phyloP scores from a whole-genome alignment of 805 yeast genomes.

The Ogataea zsoltii region DNA sequence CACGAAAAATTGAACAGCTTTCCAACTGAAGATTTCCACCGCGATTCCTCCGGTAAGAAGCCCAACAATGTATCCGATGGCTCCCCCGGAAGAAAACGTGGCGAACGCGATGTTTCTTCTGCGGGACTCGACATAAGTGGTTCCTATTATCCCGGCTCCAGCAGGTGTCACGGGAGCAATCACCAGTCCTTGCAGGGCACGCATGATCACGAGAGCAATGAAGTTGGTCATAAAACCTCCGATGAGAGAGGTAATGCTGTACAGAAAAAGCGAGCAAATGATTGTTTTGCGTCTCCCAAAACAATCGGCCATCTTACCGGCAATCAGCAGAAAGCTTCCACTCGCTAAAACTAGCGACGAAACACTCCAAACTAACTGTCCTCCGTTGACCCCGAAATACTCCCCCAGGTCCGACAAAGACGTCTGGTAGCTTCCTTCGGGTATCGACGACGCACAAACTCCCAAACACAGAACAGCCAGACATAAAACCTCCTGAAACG shows the following conservation, averaged over 20 bases:
- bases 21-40: constrained; percentile 37
- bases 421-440: constrained; percentile 36
- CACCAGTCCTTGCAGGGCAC: constrained; percentile 41
- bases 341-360: constrained; percentile 37
- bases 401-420: constrained; percentile 34
- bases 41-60: constrained; percentile 42
- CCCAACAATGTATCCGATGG: constrained; percentile 42
- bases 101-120: constrained; percentile 40
- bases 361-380: constrained; percentile 40
- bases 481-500: constrained; percentile 33
- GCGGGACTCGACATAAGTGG: constrained; percentile 32
- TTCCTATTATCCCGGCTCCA: constrained; percentile 42
- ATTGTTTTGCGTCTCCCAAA: constrained; percentile 38
- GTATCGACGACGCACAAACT: constrained; percentile 34
- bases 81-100: constrained; percentile 42
- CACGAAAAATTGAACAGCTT: constrained; percentile 37
- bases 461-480: constrained; percentile 34
- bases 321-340: constrained; percentile 38
- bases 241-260: constrained; percentile 19
- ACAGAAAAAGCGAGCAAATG: constrained; percentile 16
- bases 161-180: constrained; percentile 42
- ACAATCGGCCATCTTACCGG: constrained; percentile 41
- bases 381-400: constrained; percentile 36
- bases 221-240: constrained; percentile 36
- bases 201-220: constrained; percentile 35